A percentile compares a stretch with the other conserved stretches of the same genome.
Conservation (phyloP, 2,329 filamentous ascomycete genomes). For the Fusarium albosuccineum region DNA sequence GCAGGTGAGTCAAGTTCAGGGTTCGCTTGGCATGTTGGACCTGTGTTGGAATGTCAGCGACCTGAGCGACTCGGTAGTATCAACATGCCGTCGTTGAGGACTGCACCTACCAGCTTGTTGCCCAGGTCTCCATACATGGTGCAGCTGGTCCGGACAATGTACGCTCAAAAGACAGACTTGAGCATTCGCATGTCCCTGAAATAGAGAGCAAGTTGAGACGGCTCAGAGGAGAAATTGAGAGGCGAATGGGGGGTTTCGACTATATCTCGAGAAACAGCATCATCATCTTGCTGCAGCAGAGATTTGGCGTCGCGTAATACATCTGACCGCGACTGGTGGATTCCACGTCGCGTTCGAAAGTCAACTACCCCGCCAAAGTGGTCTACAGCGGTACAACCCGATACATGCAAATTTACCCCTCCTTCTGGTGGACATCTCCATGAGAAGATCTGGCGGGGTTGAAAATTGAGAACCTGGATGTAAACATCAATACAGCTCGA, state of each 20-base stretch:
- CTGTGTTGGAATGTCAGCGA: constrained; percentile 58
- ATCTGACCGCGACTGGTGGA: constrained; percentile 29
- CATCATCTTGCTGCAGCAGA: constrained; percentile 15
- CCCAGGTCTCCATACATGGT: constrained; percentile 89
- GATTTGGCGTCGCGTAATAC: constrained; percentile 33
- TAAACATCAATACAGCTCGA: neutral
- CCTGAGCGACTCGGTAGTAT: neutral
- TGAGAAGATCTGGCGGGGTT: constrained; percentile 18
- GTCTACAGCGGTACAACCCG: constrained; percentile 40
- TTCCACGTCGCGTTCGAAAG: constrained; percentile 28
- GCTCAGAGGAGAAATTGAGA: neutral
- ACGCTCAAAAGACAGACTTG: constrained; percentile 3
- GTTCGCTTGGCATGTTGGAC: constrained; percentile 97
- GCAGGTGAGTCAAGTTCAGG: constrained; percentile 85
- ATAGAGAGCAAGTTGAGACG: neutral
- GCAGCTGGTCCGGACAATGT: constrained; percentile 10
- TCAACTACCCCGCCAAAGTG: constrained; percentile 45
- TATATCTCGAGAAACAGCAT: constrained; percentile 22
- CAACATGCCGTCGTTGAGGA: neutral
- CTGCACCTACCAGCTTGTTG: constrained; percentile 83
- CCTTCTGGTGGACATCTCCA: constrained; percentile 10
- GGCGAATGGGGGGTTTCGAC: neutral
- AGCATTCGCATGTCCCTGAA: constrained; percentile 4
- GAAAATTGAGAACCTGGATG: neutral
- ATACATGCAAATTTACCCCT: constrained; percentile 40